A percentile compares a stretch with the other conserved stretches of the same genome.
These are phyloP conservation scores for Singerocomus inundabilis DNA, from an alignment of 1,284 basidiomycete species.

Conservation along the genomic window DNA sequence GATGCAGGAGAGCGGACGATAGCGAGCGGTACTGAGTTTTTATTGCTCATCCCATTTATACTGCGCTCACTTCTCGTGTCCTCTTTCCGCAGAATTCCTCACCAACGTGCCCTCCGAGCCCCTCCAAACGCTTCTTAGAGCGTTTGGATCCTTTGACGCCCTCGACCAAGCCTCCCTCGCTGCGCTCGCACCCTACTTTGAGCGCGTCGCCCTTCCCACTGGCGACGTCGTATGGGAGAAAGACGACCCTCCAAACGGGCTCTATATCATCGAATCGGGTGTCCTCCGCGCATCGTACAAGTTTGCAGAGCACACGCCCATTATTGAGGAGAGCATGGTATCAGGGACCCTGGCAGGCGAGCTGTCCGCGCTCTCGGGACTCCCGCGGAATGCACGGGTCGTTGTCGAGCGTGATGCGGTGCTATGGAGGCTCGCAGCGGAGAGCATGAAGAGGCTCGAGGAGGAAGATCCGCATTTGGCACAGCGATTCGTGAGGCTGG, in stretches of 20 bases:
- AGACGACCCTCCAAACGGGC: constrained; percentile 73
- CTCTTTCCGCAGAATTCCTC: constrained; percentile 20
- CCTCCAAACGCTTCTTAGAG: constrained; percentile 67
- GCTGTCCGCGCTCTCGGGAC: constrained; percentile 74
- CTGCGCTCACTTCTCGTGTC: not conserved
- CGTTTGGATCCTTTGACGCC: constrained; percentile 68
- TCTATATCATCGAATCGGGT: constrained; percentile 86
- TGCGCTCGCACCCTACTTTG: constrained; percentile 72
- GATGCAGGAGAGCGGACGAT: constrained; percentile 76
- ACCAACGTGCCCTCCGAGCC: constrained; percentile 45
- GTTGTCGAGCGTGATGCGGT: constrained; percentile 75
- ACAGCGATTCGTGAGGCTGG: constrained; percentile 65
- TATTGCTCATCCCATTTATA: not conserved
- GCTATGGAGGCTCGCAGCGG: constrained; percentile 74
- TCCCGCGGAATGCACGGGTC: constrained; percentile 82
- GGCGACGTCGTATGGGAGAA: constrained; percentile 76
- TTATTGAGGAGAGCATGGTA: constrained; percentile 87
- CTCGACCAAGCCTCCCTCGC: constrained; percentile 49
- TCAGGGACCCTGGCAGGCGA: constrained; percentile 90
- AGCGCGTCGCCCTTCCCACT: constrained; percentile 53
- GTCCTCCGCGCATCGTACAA: constrained; percentile 78
- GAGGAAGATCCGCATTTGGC: constrained; percentile 65
- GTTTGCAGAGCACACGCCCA: constrained; percentile 66
- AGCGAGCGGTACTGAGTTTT: constrained; percentile 45
- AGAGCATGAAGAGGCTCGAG: constrained; percentile 60